phyloP scores from a whole-genome alignment of 768 basidiomycete species.

The Collybiopsis confluens region DNA sequence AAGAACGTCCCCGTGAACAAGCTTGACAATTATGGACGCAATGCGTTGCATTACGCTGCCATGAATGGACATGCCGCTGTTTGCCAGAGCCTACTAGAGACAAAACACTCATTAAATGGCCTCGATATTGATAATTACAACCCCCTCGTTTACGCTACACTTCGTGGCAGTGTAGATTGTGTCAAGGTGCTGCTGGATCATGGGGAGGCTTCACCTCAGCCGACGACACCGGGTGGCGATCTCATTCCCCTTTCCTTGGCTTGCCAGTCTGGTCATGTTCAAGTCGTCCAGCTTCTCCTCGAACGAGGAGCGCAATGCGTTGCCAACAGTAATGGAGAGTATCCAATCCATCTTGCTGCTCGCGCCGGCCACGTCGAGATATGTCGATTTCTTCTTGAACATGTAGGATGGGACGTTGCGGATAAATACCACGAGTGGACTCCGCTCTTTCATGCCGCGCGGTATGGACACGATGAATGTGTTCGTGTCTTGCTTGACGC shows the following conservation, averaged over 20 bases:
- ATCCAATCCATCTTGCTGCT: slow-evolving; percentile 93
- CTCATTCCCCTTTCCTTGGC: slow-evolving; percentile 87
- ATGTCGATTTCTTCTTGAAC: slow-evolving; percentile 68
- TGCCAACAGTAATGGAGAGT: slow-evolving; percentile 94
- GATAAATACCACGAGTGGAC: slow-evolving; percentile 99
- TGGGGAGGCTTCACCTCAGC: slow-evolving; percentile 61
- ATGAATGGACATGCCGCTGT: slow-evolving; percentile 84
- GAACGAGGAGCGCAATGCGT: slow-evolving; percentile 71
- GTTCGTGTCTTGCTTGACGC: slow-evolving; percentile 76
- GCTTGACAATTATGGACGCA: slow-evolving; percentile 87
- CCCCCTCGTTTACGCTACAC: slow-evolving; percentile 90
- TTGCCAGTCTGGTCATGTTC: slow-evolving; percentile 82
- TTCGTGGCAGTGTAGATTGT: slow-evolving; percentile 78
- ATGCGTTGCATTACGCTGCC: slow-evolving; percentile 92
- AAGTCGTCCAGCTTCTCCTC: slow-evolving; percentile 76
- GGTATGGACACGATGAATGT: slow-evolving; percentile 75
- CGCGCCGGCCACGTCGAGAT: slow-evolving; percentile 87
- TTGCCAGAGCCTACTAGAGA: slow-evolving; percentile 72
- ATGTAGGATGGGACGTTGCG: slow-evolving; percentile 77
- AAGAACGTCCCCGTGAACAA: slow-evolving; percentile 68
- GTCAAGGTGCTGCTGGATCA: slow-evolving; percentile 78
- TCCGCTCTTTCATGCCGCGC: slow-evolving; percentile 91
- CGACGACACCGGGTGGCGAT: slow-evolving; percentile 55
- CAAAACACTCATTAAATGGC: slow-evolving; percentile 57
- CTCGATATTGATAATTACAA: slow-evolving; percentile 93